These are phyloP conservation scores for Aspergillus felis DNA, from an alignment of 2,329 filamentous ascomycete genomes.

Conservation along the genomic window DNA sequence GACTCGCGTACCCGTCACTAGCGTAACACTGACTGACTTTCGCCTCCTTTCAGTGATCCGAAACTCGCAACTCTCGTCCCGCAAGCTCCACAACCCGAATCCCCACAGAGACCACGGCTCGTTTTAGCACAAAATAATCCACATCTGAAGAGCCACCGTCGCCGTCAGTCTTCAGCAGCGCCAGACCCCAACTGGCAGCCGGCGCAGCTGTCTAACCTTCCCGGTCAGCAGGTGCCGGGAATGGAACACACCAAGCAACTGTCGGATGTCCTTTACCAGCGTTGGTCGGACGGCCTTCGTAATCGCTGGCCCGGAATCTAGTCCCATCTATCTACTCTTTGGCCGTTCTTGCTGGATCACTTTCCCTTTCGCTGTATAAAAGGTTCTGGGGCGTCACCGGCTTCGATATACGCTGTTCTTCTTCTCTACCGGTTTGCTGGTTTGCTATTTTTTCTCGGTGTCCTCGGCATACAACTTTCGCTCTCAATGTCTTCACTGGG, in stretches of 20 bases:
- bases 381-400: constrained; percentile 20
- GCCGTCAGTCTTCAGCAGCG: constrained; percentile 52
- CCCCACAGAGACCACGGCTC: constrained; percentile 59
- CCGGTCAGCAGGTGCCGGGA: constrained; percentile 59
- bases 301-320: constrained; percentile 57
- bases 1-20: not conserved
- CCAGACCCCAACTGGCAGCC: constrained; percentile 36
- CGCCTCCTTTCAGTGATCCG: constrained; percentile 26
- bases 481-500: not conserved
- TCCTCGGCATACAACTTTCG: constrained; percentile 6
- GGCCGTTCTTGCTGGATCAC: not conserved
- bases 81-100: constrained; percentile 33
- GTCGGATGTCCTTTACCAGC: constrained; percentile 82
- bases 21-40: constrained; percentile 1
- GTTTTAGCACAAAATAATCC: constrained; percentile 78
- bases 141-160: constrained; percentile 73
- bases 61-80: constrained; percentile 40
- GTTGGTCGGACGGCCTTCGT: constrained; percentile 82
- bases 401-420: constrained; percentile 15
- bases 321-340: not conserved
- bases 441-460: constrained; percentile 8
- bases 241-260: constrained; percentile 92
- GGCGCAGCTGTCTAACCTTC: constrained; percentile 44
- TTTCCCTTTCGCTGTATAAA: constrained; percentile 28
- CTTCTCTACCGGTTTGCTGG: constrained; percentile 10